A percentile compares a stretch with the other conserved stretches of the same genome.
phyloP scores from a whole-genome alignment of 2,329 filamentous ascomycete species.

The Diaporthe ilicicola region DNA sequence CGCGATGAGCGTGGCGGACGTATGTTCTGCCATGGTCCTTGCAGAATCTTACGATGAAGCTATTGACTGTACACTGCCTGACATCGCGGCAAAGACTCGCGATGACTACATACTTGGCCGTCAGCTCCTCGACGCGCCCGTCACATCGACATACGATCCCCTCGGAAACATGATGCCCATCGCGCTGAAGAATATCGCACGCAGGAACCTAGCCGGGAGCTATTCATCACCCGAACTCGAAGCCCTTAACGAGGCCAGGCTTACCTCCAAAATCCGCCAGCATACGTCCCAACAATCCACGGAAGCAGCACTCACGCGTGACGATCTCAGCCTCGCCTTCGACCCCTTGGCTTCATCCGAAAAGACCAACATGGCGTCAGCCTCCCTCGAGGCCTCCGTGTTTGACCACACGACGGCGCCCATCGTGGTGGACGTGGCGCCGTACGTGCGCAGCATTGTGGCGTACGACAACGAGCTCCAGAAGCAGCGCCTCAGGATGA shows the following conservation, averaged over 20 bases:
- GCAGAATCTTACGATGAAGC: slow-evolving; percentile 53
- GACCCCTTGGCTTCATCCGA: slow-evolving; percentile 65
- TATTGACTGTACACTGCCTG: slow-evolving; percentile 71
- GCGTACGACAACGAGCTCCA: slow-evolving; percentile 77
- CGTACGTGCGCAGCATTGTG: slow-evolving; percentile 88
- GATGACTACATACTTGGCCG: slow-evolving; percentile 62
- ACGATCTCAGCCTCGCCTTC: slow-evolving; percentile 66
- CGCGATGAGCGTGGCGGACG: slow-evolving; percentile 71
- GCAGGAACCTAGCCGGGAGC: slow-evolving; percentile 38
- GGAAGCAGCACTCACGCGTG: slow-evolving; percentile 49
- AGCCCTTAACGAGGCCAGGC: slow-evolving; percentile 45
- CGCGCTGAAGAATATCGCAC: slow-evolving; percentile 45
- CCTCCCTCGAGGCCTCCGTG: slow-evolving; percentile 70
- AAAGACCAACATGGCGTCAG: slow-evolving; percentile 45
- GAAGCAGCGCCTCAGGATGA: slow-evolving; percentile 67
- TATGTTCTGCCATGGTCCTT: slow-evolving; percentile 61
- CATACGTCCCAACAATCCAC: slow-evolving; percentile 43
- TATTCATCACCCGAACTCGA: slow-evolving; percentile 33
- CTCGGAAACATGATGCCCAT: slow-evolving; percentile 43
- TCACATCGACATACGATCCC: slow-evolving; percentile 43
- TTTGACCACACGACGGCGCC: slow-evolving; percentile 76
- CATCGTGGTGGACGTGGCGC: slow-evolving; percentile 81
- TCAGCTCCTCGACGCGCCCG: slow-evolving; percentile 56
- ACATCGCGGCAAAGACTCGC: slow-evolving; percentile 54
- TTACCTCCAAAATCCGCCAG: slow-evolving; percentile 48